Base-by-base conservation (phyloP, 371 early-diverging fungal species). In the Mortierella sp. region DNA sequence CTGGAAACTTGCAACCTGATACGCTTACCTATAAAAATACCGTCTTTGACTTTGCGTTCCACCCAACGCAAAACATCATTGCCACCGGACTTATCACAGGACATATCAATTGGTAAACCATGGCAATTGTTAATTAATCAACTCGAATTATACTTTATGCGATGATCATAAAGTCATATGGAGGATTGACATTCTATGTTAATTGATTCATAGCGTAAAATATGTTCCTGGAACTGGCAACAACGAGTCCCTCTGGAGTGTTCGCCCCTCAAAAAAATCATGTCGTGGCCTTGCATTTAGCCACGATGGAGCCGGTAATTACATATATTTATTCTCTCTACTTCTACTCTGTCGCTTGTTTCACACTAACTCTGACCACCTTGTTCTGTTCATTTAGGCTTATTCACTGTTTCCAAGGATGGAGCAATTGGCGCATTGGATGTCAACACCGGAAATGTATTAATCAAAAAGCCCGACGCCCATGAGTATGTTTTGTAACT, bases 321-420 rank as follows among this genome's bases (percentile, higher is more conserved):
- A 24, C 10, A 61, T 35, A 32, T 8, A 35, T 45, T 54, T 10
- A 20, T 37, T 24, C 24, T 24, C 35, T n/a, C 18, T 18, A 51
- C 22, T 14, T 51, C 1, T 0, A 20, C 18, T 47, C 32, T 11
- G 24, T 37, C 10, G 18, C n/a, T 14, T 28, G 1, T 16, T 37
- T 43, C 51, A 22, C 0, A 12, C 20, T 32, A 16, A 26, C 28
- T 35, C 30, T 59, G 30, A 10, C 58, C 1, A 8, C 12, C 11
- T 62, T 11, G 1, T 24, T 43, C 4, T 45, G 3, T 12, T 45
- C 20, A 16, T 62, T 83, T 14, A 93, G 90, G 78, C 16, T 85
- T 96, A 10, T 96, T 88, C 80, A 90, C 92, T 12, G 93, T 91
- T 26, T 96, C 97, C 16, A 91, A 91, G 74, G 97, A 97, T 83